A percentile compares a stretch with the other conserved stretches of the same genome.
Evolutionary conservation across 805 yeast species (phyloP).

Genomic region (Yamadazyma olivae): DNA sequence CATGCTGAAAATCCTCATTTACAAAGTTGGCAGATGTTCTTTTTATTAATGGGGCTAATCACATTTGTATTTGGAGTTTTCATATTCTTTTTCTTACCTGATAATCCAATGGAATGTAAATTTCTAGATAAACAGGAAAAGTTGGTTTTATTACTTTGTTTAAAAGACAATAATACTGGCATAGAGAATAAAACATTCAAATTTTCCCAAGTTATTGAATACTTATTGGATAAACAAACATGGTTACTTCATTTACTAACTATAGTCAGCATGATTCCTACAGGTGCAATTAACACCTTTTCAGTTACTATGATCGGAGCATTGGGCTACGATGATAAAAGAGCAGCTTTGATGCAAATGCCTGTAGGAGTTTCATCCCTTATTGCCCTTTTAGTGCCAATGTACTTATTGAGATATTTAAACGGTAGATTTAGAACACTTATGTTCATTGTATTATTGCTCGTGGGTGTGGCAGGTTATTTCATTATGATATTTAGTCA

Average conservation of each 20-base stretch:
- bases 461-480: slow-evolving; percentile 33
- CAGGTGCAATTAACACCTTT: slow-evolving; percentile 53
- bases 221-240: slow-evolving; percentile 44
- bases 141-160: slow-evolving; percentile 39
- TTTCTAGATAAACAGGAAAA: slow-evolving; percentile 43
- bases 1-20: slow-evolving; percentile 34
- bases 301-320: slow-evolving; percentile 50
- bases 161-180: slow-evolving; percentile 50
- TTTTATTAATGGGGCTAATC: slow-evolving; percentile 51
- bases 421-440: slow-evolving; percentile 20
- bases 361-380: slow-evolving; percentile 54
- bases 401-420: slow-evolving; percentile 25
- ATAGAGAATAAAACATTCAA: slow-evolving; percentile 47
- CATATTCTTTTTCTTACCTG: slow-evolving; percentile 46
- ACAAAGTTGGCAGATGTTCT: slow-evolving; percentile 60
- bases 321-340: slow-evolving; percentile 45
- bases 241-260: slow-evolving; percentile 49
- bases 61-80: slow-evolving; percentile 49
- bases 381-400: slow-evolving; percentile 26
- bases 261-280: slow-evolving; percentile 45
- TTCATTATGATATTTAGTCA: slow-evolving; percentile 41
- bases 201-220: slow-evolving; percentile 29
- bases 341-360: slow-evolving; percentile 50
- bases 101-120: slow-evolving; percentile 38
- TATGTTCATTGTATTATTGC: slow-evolving; percentile 29